These are phyloP conservation scores for Phyllosticta paracitricarpa DNA, from an alignment of 2,329 filamentous ascomycete genomes.

Conservation along the genomic window DNA sequence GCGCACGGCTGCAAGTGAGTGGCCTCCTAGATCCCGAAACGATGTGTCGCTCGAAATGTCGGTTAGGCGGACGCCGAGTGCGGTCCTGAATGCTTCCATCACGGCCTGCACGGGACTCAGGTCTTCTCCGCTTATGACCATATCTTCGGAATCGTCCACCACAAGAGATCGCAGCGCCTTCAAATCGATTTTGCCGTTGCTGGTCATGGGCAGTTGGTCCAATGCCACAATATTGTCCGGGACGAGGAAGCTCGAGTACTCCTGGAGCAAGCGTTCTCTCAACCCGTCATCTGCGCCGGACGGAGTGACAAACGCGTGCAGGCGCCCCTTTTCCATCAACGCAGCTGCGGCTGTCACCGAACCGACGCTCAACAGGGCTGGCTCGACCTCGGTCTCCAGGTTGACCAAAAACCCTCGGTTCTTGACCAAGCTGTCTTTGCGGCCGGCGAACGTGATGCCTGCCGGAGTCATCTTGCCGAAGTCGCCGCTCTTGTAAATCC, in stretches of 20 bases:
- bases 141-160: not conserved
- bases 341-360: not conserved
- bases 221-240: not conserved
- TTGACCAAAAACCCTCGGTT: slow-evolving; percentile 30
- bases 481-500: slow-evolving; percentile 6
- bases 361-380: not conserved
- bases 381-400: slow-evolving; percentile 25
- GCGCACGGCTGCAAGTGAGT: slow-evolving; percentile 1
- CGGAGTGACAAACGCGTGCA: slow-evolving; percentile 1
- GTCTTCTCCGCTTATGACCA: not conserved
- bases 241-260: not conserved
- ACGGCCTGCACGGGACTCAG: not conserved
- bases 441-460: slow-evolving; percentile 9
- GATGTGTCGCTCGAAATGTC: not conserved
- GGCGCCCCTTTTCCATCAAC: not conserved
- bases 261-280: not conserved
- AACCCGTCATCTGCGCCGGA: not conserved
- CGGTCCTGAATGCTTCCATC: not conserved
- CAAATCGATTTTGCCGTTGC: slow-evolving; percentile 4
- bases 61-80: not conserved
- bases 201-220: not conserved
- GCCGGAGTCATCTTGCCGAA: slow-evolving; percentile 15
- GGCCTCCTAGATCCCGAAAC: not conserved
- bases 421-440: slow-evolving; percentile 10
- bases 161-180: not conserved